Percentiles rank a stretch among this genome's conserved stretches.
These are phyloP conservation scores for Zymoseptoria pseudotritici DNA, from an alignment of 2,329 filamentous ascomycete genomes.

Conservation along the genomic window DNA sequence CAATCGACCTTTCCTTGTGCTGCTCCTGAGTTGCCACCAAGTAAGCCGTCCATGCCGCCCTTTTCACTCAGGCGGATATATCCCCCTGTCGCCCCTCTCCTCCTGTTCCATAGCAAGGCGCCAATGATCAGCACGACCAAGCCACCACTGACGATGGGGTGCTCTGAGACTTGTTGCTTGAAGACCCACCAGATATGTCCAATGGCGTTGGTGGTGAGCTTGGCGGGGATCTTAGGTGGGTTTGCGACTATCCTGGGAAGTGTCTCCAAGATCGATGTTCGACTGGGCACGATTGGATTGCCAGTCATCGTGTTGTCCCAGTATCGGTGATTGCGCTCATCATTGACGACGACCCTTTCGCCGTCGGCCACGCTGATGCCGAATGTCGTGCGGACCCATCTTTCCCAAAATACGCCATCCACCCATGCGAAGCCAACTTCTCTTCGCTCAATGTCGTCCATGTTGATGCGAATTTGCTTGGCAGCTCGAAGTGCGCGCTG, in stretches of 20 bases:
- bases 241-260: constrained; percentile 62
- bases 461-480: constrained; percentile 85
- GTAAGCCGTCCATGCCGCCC: constrained; percentile 59
- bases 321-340: constrained; percentile 89
- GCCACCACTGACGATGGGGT: constrained; percentile 43
- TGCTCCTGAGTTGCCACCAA: constrained; percentile 45
- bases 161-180: constrained; percentile 34
- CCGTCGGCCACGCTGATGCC: constrained; percentile 82
- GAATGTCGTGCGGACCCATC: constrained; percentile 93
- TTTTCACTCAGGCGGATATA: constrained; percentile 42
- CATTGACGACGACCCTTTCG: constrained; percentile 91
- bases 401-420: constrained; percentile 93
- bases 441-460: constrained; percentile 78
- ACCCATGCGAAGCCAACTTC: constrained; percentile 96
- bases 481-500: constrained; percentile 77
- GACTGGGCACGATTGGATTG: constrained; percentile 79
- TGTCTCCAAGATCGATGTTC: constrained; percentile 86
- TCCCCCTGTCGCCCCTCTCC: constrained; percentile 23
- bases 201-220: constrained; percentile 66
- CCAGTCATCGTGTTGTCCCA: constrained; percentile 90
- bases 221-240: constrained; percentile 64
- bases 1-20: constrained; percentile 12
- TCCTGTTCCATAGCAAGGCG: constrained; percentile 18
- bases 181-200: constrained; percentile 57
- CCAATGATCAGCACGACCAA: constrained; percentile 48